phyloP scores from a whole-genome alignment of 2,329 filamentous ascomycete species.

The Penicillium sp. region DNA sequence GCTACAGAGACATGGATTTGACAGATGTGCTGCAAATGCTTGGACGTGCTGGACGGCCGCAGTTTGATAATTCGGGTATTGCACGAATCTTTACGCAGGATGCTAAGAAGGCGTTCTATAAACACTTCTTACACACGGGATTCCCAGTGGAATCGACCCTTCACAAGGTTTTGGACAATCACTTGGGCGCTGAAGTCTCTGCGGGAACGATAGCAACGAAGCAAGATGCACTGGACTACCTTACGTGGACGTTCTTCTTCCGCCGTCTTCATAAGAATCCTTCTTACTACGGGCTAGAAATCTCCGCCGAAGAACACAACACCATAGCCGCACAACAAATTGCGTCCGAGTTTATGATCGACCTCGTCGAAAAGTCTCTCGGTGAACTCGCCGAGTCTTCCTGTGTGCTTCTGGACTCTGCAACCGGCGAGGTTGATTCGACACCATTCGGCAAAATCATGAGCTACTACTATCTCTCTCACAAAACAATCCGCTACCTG shows the following conservation, averaged over 20 bases:
- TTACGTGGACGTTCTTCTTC: slow-evolving; percentile 99
- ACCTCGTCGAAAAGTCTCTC: slow-evolving; percentile 84
- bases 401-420: slow-evolving; percentile 73
- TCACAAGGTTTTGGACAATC: slow-evolving; percentile 95
- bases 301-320: slow-evolving; percentile 88
- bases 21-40: slow-evolving; percentile 98
- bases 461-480: slow-evolving; percentile 98
- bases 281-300: slow-evolving; percentile 93
- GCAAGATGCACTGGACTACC: slow-evolving; percentile 93
- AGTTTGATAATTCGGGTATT: slow-evolving; percentile 94
- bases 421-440: slow-evolving; percentile 80
- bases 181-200: slow-evolving; percentile 90
- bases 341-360: slow-evolving; percentile 92
- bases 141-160: slow-evolving; percentile 96
- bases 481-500: slow-evolving; percentile 87
- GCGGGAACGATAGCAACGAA: slow-evolving; percentile 90
- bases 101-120: slow-evolving; percentile 98
- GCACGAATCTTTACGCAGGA: slow-evolving; percentile 97
- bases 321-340: slow-evolving; percentile 77
- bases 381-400: slow-evolving; percentile 76
- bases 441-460: slow-evolving; percentile 96
- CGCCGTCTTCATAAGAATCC: slow-evolving; percentile 95
- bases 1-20: slow-evolving; percentile 97
- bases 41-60: slow-evolving; percentile 87
- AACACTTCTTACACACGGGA: slow-evolving; percentile 96